A percentile compares a stretch with the other conserved stretches of the same genome.
phyloP scores from a whole-genome alignment of 202 grass and related monocot genomes.

The Schoenoplectus tabernaemontani region DNA sequence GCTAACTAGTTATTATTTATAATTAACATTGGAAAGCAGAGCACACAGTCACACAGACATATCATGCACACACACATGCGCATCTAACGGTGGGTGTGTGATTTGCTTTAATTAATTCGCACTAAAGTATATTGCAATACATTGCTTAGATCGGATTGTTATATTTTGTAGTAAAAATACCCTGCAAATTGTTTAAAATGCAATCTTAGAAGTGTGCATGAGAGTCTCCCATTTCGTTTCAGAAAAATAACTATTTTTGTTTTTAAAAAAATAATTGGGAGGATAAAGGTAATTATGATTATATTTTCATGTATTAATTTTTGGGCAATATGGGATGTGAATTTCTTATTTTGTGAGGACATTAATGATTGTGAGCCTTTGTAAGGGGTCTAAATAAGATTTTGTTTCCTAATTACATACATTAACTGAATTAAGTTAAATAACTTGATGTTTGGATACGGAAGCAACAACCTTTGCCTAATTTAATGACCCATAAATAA shows the following conservation, averaged over 20 bases:
- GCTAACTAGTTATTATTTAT: background rate
- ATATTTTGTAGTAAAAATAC: background rate
- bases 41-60: background rate
- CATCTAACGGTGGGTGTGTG: conserved; percentile 16
- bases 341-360: background rate
- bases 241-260: background rate
- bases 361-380: background rate
- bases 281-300: background rate
- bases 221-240: background rate
- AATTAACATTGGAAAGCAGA: background rate
- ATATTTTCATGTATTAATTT: background rate
- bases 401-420: background rate
- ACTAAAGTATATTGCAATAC: background rate
- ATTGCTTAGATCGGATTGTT: background rate
- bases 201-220: too few relatives aligned
- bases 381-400: background rate
- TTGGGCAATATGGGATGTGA: background rate
- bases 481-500: background rate
- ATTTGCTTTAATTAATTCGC: background rate
- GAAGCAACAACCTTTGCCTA: conserved; percentile 6
- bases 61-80: conserved; percentile 9
- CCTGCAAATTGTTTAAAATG: background rate
- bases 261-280: background rate
- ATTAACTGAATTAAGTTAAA: too few relatives aligned
- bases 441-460: too few relatives aligned